A percentile compares a stretch with the other conserved stretches of the same genome.
phyloP scores from a whole-genome alignment of 768 basidiomycete species.

The Mycena vitilis region DNA sequence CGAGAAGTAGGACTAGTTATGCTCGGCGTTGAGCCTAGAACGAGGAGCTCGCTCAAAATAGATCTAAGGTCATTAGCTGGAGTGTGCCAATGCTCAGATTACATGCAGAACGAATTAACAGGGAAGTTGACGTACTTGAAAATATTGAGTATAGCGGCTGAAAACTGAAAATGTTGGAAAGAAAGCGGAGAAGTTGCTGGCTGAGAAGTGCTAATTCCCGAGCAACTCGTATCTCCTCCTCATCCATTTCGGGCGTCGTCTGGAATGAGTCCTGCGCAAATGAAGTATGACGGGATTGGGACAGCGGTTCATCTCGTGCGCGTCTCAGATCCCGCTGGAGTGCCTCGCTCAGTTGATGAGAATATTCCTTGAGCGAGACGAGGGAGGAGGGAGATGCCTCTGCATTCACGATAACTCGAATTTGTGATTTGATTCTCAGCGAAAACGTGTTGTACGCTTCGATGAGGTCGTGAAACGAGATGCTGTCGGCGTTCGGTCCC shows the following conservation, averaged over 20 bases:
- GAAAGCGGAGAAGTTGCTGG: conserved; percentile 62
- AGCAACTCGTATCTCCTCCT: conserved; percentile 53
- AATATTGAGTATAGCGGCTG: conserved; percentile 58
- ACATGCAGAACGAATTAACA: conserved; percentile 16
- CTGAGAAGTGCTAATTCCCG: conserved; percentile 59
- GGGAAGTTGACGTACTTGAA: conserved; percentile 53
- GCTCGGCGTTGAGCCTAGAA: conserved; percentile 48
- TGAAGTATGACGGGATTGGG: conserved; percentile 41
- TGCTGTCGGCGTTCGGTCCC: conserved; percentile 46
- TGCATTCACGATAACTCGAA: conserved; percentile 34
- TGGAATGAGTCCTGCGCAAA: conserved; percentile 24
- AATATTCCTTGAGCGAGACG: conserved; percentile 46
- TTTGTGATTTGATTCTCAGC: conserved; percentile 52
- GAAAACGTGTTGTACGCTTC: conserved; percentile 72
- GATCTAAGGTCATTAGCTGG: conserved; percentile 57
- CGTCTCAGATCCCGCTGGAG: conserved; percentile 65
- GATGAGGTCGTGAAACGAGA: conserved; percentile 65
- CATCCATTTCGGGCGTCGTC: conserved; percentile 36
- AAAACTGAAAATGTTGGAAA: conserved; percentile 64
- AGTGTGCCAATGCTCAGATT: conserved; percentile 10
- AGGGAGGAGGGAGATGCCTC: conserved; percentile 40
- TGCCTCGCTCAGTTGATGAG: conserved; percentile 50
- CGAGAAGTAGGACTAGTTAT: conserved; percentile 53
- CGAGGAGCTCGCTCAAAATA: conserved; percentile 59
- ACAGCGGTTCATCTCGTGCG: conserved; percentile 45